Conservation (phyloP, 768 basidiomycete species). For the Trametopsis cervina region DNA sequence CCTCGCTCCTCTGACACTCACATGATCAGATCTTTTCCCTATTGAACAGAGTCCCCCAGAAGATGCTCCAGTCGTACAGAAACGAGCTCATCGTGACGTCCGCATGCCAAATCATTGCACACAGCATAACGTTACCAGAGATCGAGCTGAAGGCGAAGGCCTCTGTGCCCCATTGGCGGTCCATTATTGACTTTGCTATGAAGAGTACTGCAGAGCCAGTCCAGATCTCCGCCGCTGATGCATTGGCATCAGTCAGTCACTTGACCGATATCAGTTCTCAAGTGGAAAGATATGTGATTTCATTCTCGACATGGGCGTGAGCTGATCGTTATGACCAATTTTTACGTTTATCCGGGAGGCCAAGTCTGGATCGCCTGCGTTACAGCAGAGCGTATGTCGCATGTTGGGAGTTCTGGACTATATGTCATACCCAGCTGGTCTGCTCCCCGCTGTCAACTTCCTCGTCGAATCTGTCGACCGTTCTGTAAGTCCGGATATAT, state of each 20-base stretch:
- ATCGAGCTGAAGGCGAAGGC: slow-evolving; percentile 30
- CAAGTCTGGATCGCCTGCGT: slow-evolving; percentile 36
- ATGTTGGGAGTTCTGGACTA: slow-evolving; percentile 69
- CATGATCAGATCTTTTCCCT: slow-evolving; percentile 55
- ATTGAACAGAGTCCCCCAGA: slow-evolving; percentile 48
- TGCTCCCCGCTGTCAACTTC: slow-evolving; percentile 48
- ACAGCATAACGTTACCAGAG: slow-evolving; percentile 53
- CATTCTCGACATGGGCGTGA: too few relatives aligned
- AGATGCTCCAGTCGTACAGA: slow-evolving; percentile 53
- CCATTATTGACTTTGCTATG: slow-evolving; percentile 63
- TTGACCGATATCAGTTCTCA: slow-evolving; percentile 57
- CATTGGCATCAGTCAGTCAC: slow-evolving; percentile 63
- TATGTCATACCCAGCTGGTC: slow-evolving; percentile 42
- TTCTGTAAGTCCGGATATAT: slow-evolving; percentile 34
- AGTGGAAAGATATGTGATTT: slow-evolving; percentile 64
- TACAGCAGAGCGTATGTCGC: slow-evolving; percentile 71
- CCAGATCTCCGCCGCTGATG: slow-evolving; percentile 71
- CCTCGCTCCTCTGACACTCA: neutral
- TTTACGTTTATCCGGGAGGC: slow-evolving; percentile 61
- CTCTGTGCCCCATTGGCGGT: slow-evolving; percentile 56
- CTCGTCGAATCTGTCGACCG: slow-evolving; percentile 54
- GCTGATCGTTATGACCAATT: too few relatives aligned
- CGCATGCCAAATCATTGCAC: slow-evolving; percentile 64
- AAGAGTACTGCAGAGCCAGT: slow-evolving; percentile 57
- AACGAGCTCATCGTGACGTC: slow-evolving; percentile 69